Evolutionary conservation across 1,139 yeast species (phyloP).

Genomic region (Suhomyces coccinellae): DNA sequence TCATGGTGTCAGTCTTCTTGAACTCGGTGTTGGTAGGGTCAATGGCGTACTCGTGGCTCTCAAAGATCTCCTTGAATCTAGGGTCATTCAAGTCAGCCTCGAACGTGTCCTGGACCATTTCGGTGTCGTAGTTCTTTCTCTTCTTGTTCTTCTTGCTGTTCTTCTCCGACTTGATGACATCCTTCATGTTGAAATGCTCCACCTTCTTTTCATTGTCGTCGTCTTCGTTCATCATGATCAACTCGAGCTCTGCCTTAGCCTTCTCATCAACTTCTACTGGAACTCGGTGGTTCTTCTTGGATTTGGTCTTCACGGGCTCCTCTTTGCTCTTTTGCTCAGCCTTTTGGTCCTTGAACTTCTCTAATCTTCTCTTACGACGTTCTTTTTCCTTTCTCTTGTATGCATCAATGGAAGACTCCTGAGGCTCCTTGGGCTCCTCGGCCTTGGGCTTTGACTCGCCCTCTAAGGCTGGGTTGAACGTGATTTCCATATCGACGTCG

Average conservation of each 20-base stretch:
- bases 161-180: constrained; percentile 72
- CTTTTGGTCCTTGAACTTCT: constrained; percentile 61
- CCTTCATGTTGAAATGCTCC: constrained; percentile 79
- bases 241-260: constrained; percentile 69
- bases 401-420: constrained; percentile 78
- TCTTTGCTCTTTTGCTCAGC: constrained; percentile 10
- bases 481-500: constrained; percentile 92
- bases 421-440: constrained; percentile 39
- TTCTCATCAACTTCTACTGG: constrained; percentile 35
- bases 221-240: constrained; percentile 71
- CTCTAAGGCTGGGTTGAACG: constrained; percentile 89
- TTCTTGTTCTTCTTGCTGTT: constrained; percentile 56
- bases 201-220: constrained; percentile 37
- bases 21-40: constrained; percentile 88
- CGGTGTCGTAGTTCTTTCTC: constrained; percentile 43
- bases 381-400: constrained; percentile 90
- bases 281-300: constrained; percentile 17
- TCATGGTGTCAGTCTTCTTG: constrained; percentile 86
- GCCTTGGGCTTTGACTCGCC: constrained; percentile 26
- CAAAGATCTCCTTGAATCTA: constrained; percentile 85
- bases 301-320: constrained; percentile 17
- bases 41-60: constrained; percentile 87
- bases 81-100: constrained; percentile 72
- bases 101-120: constrained; percentile 60
- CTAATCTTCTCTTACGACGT: constrained; percentile 80